Evolutionary conservation across 2,329 filamentous ascomycete species (phyloP).

Genomic region (Fusarium siculi): DNA sequence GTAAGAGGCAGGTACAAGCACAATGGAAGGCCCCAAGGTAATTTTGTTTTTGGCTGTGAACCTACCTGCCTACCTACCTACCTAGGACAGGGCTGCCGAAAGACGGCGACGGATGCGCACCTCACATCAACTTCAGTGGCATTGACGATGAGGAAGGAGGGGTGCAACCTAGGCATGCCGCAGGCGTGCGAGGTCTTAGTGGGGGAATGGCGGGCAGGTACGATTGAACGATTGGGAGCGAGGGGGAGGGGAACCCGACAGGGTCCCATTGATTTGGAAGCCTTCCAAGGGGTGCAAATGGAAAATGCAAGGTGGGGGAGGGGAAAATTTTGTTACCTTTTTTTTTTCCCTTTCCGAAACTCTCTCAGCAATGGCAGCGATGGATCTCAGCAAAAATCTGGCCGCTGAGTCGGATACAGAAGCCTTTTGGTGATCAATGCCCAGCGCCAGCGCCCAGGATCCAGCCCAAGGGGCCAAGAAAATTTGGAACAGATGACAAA

Average conservation of each 20-base stretch:
- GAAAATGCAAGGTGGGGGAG: constrained; percentile 23
- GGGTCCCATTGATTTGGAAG: constrained; percentile 19
- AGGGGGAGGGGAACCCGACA: constrained; percentile 38
- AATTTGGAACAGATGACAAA: neutral
- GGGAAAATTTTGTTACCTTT: constrained; percentile 37
- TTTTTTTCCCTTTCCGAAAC: constrained; percentile 23
- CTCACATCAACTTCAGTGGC: neutral
- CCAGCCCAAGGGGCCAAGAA: neutral
- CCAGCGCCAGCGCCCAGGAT: neutral
- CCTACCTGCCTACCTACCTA: neutral
- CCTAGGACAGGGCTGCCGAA: constrained; percentile 30
- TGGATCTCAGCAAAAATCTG: constrained; percentile 27
- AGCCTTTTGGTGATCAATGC: constrained; percentile 41
- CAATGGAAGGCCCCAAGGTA: neutral
- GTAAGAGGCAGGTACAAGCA: constrained; percentile 37
- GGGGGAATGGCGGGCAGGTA: constrained; percentile 38
- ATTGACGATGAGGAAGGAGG: constrained; percentile 38
- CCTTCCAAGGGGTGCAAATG: constrained; percentile 21
- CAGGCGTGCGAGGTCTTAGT: constrained; percentile 39
- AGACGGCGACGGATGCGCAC: constrained; percentile 17
- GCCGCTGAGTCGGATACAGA: constrained; percentile 30
- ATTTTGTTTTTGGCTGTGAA: constrained; percentile 11
- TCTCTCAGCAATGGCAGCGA: constrained; percentile 26
- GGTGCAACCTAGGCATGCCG: constrained; percentile 33
- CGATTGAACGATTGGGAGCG: constrained; percentile 40